phyloP scores from a whole-genome alignment of 352 stramenopile genomes.

The Thalassiosira ordinaria region DNA sequence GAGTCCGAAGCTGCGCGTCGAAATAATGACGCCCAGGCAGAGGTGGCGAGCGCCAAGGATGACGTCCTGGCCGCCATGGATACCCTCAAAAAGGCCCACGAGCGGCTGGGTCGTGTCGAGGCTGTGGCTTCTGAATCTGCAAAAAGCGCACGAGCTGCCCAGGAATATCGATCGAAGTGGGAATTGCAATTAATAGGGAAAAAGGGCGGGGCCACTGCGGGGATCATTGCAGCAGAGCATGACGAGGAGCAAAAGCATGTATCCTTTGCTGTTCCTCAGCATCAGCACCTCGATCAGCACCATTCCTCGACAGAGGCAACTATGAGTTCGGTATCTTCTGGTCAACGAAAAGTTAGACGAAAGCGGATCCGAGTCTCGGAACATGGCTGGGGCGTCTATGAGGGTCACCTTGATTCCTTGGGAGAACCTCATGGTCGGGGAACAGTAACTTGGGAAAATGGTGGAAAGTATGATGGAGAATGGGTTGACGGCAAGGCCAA shows the following conservation, averaged over 20 bases:
- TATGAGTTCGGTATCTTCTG: constrained; percentile 20
- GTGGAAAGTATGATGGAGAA: constrained; percentile 55
- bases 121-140: constrained; percentile 13
- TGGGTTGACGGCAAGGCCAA: constrained; percentile 62
- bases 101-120: constrained; percentile 35
- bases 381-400: constrained; percentile 61
- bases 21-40: constrained; percentile 14
- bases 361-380: constrained; percentile 55
- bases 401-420: constrained; percentile 42
- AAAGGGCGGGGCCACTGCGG: background rate
- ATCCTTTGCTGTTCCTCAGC: constrained; percentile 49
- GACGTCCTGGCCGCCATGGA: constrained; percentile 45
- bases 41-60: constrained; percentile 35
- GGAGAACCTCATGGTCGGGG: constrained; percentile 52
- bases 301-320: constrained; percentile 18
- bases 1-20: constrained; percentile 34
- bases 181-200: constrained; percentile 29
- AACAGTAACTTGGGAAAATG: constrained; percentile 56
- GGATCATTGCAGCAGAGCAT: constrained; percentile 1
- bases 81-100: constrained; percentile 38
- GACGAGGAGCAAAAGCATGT: constrained; percentile 53
- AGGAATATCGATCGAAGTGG: constrained; percentile 37
- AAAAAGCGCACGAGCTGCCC: constrained; percentile 6
- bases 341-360: constrained; percentile 32
- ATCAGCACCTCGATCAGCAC: constrained; percentile 40